Evolutionary conservation across 1,284 basidiomycete genomes (phyloP).

Genomic region (Ceratobasidium sp.): DNA sequence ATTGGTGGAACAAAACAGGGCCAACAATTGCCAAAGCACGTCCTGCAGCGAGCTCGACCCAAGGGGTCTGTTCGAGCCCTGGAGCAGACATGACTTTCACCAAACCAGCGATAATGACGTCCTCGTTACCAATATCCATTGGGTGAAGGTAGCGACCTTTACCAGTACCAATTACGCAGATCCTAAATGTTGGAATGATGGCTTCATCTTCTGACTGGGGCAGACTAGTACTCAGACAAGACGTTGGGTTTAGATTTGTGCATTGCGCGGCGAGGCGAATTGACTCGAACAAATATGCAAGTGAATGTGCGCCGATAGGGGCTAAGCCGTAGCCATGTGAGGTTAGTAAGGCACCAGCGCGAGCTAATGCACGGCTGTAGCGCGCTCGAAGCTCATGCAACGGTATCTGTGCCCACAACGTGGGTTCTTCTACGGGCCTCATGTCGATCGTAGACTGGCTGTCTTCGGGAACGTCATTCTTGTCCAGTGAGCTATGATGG

Average conservation of each 20-base stretch:
- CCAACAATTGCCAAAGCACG: neutral
- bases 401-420: neutral
- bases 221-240: neutral
- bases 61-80: neutral
- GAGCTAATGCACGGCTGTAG: too few species aligned
- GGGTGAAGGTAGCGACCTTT: neutral
- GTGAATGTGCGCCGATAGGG: neutral
- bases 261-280: neutral
- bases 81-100: neutral
- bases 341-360: neutral
- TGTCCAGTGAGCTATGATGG: too few species aligned
- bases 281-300: neutral
- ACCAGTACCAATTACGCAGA: constrained; percentile 7
- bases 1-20: constrained; percentile 19
- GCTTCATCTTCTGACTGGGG: neutral
- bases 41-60: neutral
- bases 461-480: neutral
- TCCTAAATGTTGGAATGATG: neutral
- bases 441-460: neutral
- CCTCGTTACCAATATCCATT: constrained; percentile 7
- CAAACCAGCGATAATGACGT: neutral
- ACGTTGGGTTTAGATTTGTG: neutral
- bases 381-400: constrained; percentile 9
- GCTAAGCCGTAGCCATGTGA: neutral
- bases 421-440: neutral